Evolutionary conservation across 2,329 filamentous ascomycete genomes (phyloP).

Genomic region (Aspergillus aculeatinus): DNA sequence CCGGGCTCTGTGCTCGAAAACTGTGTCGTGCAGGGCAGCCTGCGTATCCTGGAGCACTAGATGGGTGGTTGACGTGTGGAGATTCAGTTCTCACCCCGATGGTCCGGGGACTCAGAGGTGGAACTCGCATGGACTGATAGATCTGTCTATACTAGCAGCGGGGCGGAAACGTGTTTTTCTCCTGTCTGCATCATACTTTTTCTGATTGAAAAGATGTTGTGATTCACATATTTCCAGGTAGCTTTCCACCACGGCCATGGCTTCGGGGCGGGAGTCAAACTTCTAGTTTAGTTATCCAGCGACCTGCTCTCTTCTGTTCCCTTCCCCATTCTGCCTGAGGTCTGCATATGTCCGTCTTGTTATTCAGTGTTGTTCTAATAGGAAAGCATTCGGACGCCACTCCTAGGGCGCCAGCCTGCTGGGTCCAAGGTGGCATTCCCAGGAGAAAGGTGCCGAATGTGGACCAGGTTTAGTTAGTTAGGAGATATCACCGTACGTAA

Average conservation of each 20-base stretch:
- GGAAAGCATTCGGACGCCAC: slow-evolving; percentile 2
- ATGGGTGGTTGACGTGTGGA: slow-evolving; percentile 2
- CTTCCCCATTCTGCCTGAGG: not conserved
- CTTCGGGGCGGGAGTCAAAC: not conserved
- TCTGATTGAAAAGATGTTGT: not conserved
- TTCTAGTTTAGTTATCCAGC: not conserved
- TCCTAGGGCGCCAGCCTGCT: slow-evolving; percentile 4
- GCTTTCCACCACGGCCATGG: not conserved
- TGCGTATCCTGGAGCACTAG: slow-evolving; percentile 71
- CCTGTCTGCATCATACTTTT: slow-evolving; percentile 13
- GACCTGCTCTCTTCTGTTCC: not conserved
- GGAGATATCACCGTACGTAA: slow-evolving; percentile 10
- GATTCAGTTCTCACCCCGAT: not conserved
- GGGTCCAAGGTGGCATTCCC: slow-evolving; percentile 4
- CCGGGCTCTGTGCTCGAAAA: slow-evolving; percentile 97
- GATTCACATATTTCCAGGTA: not conserved
- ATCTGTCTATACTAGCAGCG: slow-evolving; percentile 10
- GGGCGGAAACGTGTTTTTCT: slow-evolving; percentile 6
- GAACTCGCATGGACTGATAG: slow-evolving; percentile 16
- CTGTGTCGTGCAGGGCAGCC: slow-evolving; percentile 95
- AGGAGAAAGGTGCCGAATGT: slow-evolving; percentile 4
- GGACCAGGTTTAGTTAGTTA: not conserved
- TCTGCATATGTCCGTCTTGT: slow-evolving; percentile 1
- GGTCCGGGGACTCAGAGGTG: slow-evolving; percentile 1
- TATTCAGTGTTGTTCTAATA: slow-evolving; percentile 11